phyloP scores from a whole-genome alignment of 1,284 basidiomycete genomes.

The Irpex sp. region DNA sequence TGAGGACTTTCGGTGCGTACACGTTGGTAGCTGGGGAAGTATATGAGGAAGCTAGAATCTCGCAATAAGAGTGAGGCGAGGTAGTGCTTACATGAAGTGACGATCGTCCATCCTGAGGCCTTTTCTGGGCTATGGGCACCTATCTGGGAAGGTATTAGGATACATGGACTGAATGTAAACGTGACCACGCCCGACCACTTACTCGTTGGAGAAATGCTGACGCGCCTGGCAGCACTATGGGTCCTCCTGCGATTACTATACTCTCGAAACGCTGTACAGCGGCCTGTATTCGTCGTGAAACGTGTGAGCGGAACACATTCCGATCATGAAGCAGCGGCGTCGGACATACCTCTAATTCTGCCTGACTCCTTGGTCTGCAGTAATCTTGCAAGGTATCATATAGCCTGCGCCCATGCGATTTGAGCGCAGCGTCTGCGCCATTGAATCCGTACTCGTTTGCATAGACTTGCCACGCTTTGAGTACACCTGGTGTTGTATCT shows the following conservation, averaged over 20 bases:
- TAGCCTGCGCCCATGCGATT: slow-evolving; percentile 71
- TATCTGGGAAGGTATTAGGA: slow-evolving; percentile 18
- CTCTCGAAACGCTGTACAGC: slow-evolving; percentile 66
- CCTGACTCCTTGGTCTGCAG: slow-evolving; percentile 58
- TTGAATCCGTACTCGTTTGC: slow-evolving; percentile 54
- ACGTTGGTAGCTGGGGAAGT: slow-evolving; percentile 53
- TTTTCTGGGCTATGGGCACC: slow-evolving; percentile 27
- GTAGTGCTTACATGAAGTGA: slow-evolving; percentile 60
- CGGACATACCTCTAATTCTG: slow-evolving; percentile 45
- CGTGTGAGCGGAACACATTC: neutral
- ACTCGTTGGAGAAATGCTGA: slow-evolving; percentile 47
- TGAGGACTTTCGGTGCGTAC: slow-evolving; percentile 62
- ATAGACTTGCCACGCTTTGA: slow-evolving; percentile 62
- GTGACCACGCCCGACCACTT: slow-evolving; percentile 6
- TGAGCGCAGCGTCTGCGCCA: slow-evolving; percentile 42
- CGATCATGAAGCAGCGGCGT: neutral
- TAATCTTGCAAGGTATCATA: slow-evolving; percentile 69
- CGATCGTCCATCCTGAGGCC: slow-evolving; percentile 64
- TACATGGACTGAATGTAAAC: neutral
- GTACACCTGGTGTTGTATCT: slow-evolving; percentile 68
- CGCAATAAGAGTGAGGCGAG: neutral
- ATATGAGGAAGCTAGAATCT: neutral
- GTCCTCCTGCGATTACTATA: slow-evolving; percentile 59
- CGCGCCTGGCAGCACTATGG: slow-evolving; percentile 52
- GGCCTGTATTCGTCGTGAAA: slow-evolving; percentile 29